These are phyloP conservation scores for Helenozyma baotianmanensis DNA, from an alignment of 805 yeast species.

Conservation along the genomic window DNA sequence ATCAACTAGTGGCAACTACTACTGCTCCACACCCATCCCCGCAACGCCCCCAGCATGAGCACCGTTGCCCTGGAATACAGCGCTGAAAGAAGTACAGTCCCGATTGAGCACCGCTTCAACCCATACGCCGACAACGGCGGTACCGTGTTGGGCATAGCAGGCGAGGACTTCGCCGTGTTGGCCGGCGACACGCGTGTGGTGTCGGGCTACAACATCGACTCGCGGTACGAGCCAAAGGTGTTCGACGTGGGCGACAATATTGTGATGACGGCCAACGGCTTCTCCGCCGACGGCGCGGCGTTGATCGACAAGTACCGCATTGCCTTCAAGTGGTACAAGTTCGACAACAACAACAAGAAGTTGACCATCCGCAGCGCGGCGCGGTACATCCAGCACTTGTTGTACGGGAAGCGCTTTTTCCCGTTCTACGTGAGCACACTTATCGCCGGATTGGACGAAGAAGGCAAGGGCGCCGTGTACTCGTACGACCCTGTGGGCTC, in stretches of 20 bases:
- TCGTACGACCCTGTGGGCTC: slow-evolving; percentile 98
- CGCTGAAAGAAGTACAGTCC: slow-evolving; percentile 30
- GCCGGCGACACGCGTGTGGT: slow-evolving; percentile 99
- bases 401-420: slow-evolving; percentile 91
- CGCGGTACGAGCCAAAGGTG: slow-evolving; percentile 88
- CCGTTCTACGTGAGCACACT: slow-evolving; percentile 96
- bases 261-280: slow-evolving; percentile 89
- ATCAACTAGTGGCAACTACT: no score
- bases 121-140: slow-evolving; percentile 97
- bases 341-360: slow-evolving; percentile 69
- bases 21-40: no score
- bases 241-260: slow-evolving; percentile 85
- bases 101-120: slow-evolving; percentile 88
- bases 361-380: slow-evolving; percentile 74
- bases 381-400: slow-evolving; percentile 80
- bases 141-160: slow-evolving; percentile 95
- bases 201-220: slow-evolving; percentile 87
- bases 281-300: slow-evolving; percentile 91
- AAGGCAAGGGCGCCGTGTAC: slow-evolving; percentile 91
- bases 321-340: slow-evolving; percentile 87
- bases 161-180: slow-evolving; percentile 91
- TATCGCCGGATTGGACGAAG: slow-evolving; percentile 86
- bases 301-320: slow-evolving; percentile 69
- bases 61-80: slow-evolving; percentile 17
- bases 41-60: no score